phyloP scores from a whole-genome alignment of 148 eudicot species.

The Amaranthus hypochondriacus region DNA sequence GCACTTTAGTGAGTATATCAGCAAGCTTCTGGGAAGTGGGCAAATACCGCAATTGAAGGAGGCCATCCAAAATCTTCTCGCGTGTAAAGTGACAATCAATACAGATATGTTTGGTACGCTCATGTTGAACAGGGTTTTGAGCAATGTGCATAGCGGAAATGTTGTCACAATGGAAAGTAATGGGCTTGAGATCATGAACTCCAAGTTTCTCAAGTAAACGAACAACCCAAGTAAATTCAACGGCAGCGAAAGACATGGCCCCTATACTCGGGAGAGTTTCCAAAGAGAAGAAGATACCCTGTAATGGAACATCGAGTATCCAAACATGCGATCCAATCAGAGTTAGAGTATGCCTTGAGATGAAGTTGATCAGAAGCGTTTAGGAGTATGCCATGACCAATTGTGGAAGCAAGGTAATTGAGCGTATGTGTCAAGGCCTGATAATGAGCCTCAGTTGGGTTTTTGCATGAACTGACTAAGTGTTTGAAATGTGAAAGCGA shows the following conservation, averaged over 20 bases:
- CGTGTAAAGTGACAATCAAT: not conserved
- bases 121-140: not conserved
- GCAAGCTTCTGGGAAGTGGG: too few relatives aligned
- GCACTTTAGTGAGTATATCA: too few relatives aligned
- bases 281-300: too few relatives aligned
- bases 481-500: not conserved
- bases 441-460: not conserved
- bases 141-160: too few relatives aligned
- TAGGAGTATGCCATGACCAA: not conserved
- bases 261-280: too few relatives aligned
- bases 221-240: too few relatives aligned
- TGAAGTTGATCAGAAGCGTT: not conserved
- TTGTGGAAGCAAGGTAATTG: not conserved
- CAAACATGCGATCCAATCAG: slow-evolving; percentile 3
- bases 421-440: not conserved
- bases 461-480: slow-evolving; percentile 14
- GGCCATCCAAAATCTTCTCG: not conserved
- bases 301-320: not conserved
- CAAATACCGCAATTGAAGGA: too few relatives aligned
- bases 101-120: not conserved
- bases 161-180: too few relatives aligned
- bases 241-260: too few relatives aligned
- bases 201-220: too few relatives aligned
- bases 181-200: too few relatives aligned
- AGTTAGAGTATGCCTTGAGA: not conserved